Conservation (phyloP, 768 basidiomycete species). For the Rhizopogon vulgaris region DNA sequence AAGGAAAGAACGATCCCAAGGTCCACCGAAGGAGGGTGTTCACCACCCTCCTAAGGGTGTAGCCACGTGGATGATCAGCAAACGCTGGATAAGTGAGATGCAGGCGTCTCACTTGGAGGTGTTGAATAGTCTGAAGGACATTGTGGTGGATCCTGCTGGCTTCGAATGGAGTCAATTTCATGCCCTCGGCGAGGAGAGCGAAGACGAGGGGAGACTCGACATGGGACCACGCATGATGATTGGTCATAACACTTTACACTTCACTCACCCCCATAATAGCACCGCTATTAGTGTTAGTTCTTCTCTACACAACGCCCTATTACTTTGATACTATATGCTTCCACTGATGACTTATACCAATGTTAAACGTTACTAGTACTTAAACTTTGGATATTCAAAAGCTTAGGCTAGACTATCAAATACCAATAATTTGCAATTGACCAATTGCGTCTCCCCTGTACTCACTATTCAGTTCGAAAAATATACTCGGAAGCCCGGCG, state of each 20-base stretch:
- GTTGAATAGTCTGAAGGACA: conserved; percentile 32
- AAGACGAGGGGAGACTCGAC: conserved; percentile 25
- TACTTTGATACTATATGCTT: not conserved
- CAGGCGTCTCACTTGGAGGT: conserved; percentile 43
- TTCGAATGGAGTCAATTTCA: conserved; percentile 46
- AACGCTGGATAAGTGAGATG: conserved; percentile 47
- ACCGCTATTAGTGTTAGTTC: conserved; percentile 4
- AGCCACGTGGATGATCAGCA: conserved; percentile 73
- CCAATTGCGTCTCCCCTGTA: too few species aligned
- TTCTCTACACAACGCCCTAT: conserved; percentile 10
- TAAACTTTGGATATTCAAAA: too few species aligned
- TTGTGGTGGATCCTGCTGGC: conserved; percentile 40
- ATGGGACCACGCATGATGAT: conserved; percentile 2
- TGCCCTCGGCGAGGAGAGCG: conserved; percentile 54
- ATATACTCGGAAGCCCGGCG: too few species aligned
- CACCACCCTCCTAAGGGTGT: conserved; percentile 58
- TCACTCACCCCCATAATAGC: conserved; percentile 5
- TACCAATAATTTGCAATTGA: too few species aligned
- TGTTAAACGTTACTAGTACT: too few species aligned
- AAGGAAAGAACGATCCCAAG: conserved; percentile 47
- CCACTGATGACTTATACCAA: too few species aligned
- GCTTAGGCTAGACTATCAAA: too few species aligned
- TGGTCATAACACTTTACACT: conserved; percentile 8
- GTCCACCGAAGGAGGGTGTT: conserved; percentile 51
- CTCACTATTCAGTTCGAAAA: too few species aligned